Evolutionary conservation across 352 stramenopile genomes (phyloP), one percentile per base, ranked within the genome.

Genomic region (Saprolegnia parasitica): DNA sequence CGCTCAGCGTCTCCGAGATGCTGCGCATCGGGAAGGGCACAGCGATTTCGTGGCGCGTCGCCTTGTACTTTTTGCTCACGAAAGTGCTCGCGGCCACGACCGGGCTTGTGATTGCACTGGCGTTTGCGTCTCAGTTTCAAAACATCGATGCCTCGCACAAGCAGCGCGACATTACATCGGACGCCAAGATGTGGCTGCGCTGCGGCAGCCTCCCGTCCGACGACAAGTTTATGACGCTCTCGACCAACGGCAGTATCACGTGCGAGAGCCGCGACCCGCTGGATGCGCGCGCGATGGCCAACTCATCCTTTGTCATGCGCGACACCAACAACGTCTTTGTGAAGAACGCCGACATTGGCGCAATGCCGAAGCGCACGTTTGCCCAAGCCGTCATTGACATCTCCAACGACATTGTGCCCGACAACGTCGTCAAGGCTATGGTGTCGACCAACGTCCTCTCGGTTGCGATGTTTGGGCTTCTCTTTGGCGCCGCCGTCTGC

Each of bases 321-420:
- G 63, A 70, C 21, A 58, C 39, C 6, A 84, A 80, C 32, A 77
- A 75, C 13, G 75, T 73, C 29, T 90, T 86, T 56, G 81, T 89
- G 62, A 50, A 74, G 55, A 70, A 71, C 20, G 64, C 74, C 2
- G 70, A 83, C 50, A 76, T 74, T 13, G 84, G 79, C 68, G 67
- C 76, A 32, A 73, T 70, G 11, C 49, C 63, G 3, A 37, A 71
- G 50, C 74, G 87, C 37, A 83, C 76, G 35, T 79, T 91, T 18
- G 86, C 80, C 13, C 78, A 91, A 68, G 79, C 90, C 63, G 73
- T 91, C 63, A 88, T 93, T 66, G 73, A 72, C 52, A 88, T 91
- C 63, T 60, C 87, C 50, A 79, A 78, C 35, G 74, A 80, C 52
- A 75, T 91, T 40, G 78, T 93, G 63, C 86, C 86, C 11, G 75